Evolutionary conservation across 768 basidiomycete genomes (phyloP).

Genomic region (Termitomyces sp.): DNA sequence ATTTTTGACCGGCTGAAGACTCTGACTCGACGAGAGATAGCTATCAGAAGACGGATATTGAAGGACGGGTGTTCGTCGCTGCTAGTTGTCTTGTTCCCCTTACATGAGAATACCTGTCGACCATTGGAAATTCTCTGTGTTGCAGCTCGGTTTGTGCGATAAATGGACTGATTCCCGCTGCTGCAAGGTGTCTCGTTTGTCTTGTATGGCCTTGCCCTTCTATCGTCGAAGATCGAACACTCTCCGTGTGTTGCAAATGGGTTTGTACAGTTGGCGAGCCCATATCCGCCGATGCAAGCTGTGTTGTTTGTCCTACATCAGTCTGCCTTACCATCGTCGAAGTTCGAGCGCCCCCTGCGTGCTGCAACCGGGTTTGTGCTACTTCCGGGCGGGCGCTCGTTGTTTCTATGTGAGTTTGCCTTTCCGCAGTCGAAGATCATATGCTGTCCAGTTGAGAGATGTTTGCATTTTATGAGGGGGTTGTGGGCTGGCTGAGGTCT

Average conservation of each 20-base stretch:
- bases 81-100: not conserved
- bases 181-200: too few relatives aligned
- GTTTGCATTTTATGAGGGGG: not conserved
- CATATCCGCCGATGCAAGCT: too few relatives aligned
- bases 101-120: not conserved
- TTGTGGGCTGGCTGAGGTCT: not conserved
- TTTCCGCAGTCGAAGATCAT: not conserved
- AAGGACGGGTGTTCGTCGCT: not conserved
- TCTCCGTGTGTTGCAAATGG: too few relatives aligned
- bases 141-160: not conserved
- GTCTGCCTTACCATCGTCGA: not conserved
- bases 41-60: not conserved
- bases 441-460: too few relatives aligned
- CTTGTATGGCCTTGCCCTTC: not conserved
- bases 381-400: not conserved
- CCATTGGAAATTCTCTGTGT: not conserved
- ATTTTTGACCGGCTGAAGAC: not conserved
- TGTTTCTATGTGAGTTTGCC: not conserved
- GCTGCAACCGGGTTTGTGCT: not conserved
- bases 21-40: not conserved
- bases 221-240: not conserved
- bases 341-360: not conserved
- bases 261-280: too few relatives aligned
- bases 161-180: not conserved
- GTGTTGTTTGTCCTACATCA: too few relatives aligned